Evolutionary conservation across 139 green algal genomes (phyloP), one percentile per base, ranked within the genome.

Genomic region (Asterochloris sp.): DNA sequence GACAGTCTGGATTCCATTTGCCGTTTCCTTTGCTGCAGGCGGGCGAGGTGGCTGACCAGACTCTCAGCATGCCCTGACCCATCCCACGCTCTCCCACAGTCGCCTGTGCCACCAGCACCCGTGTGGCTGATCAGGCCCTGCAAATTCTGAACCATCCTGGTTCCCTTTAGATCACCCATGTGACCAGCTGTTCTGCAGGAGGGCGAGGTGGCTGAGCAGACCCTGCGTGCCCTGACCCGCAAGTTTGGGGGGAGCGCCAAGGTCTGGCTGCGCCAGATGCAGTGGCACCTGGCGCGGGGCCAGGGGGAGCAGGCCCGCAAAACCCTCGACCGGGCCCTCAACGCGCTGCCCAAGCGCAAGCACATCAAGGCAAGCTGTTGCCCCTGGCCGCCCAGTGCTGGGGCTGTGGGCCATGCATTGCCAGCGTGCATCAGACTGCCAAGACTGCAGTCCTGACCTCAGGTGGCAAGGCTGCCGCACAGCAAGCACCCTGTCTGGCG

Each of bases 241-340:
- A 98, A 97, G 89, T 99, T 98, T 79, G 85, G 85, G 27, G 86
- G 80, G 16, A 96, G 89, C 82, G 83, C 79, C 69, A 97, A 99
- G 89, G 88, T 96, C 24, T 98, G 95, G 95, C 86, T 97, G 79
- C 74, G 86, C 6, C 80, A 87, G 10, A 82, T 98, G 4, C 78
- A 89, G 71, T 84, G 88, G 66, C 82, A 87, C 73, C 86, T 98
- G 76, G 62, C 26, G 9, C 64, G 80, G 21, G 87, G 80, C 14
- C 76, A 91, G 15, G 75, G 24, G 9, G 88, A 92, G 6, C 83
- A 60, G 0, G 90, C 88, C 23, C 82, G 76, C 15, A 85, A 85
- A 16, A 76, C 93, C 26, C 83, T 98, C 68, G 92, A 98, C 62
- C 81, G 85, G 13, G 88, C 92, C 15, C 82, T 97, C 68, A 68